Percentiles rank a stretch among this genome's conserved stretches.
These are phyloP conservation scores for Neospora caninum DNA, from an alignment of 169 alveolate genomes.

Conservation along the genomic window DNA sequence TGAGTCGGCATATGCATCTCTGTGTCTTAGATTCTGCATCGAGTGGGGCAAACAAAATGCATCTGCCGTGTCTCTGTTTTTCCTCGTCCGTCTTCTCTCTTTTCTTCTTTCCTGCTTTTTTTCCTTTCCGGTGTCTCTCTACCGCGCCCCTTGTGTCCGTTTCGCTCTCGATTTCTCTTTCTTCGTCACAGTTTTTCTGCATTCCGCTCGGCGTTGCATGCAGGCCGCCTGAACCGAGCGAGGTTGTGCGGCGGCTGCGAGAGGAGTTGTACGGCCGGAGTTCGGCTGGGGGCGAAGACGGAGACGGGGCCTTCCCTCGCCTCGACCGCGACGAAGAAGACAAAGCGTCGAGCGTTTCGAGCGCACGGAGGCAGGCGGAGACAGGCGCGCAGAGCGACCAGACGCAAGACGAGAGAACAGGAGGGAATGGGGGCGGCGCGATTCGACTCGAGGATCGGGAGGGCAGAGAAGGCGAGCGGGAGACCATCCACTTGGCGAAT, in stretches of 20 bases:
- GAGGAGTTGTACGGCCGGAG: slow-evolving; percentile 17
- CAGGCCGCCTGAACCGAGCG: slow-evolving; percentile 67
- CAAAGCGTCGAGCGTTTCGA: background rate
- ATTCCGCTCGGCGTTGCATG: background rate
- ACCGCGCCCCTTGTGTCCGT: background rate
- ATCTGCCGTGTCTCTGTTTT: no score
- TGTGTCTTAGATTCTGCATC: no score
- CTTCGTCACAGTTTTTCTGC: no score
- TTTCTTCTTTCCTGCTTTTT: background rate
- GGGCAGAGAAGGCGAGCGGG: slow-evolving; percentile 56
- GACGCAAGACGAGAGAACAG: background rate
- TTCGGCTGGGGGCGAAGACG: background rate
- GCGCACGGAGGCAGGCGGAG: background rate
- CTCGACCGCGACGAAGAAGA: background rate
- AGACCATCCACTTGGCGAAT: slow-evolving; percentile 73
- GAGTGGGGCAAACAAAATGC: no score
- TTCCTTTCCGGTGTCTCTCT: background rate
- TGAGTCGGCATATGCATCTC: no score
- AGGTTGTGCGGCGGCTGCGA: slow-evolving; percentile 53
- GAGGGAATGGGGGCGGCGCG: background rate
- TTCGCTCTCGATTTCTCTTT: background rate
- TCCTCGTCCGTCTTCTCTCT: background rate
- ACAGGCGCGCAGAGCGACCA: background rate
- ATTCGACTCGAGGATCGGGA: slow-evolving; percentile 30
- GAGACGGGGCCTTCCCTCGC: background rate